phyloP scores from a whole-genome alignment of 2,329 filamentous ascomycete genomes.

The Didymella lethalis region DNA sequence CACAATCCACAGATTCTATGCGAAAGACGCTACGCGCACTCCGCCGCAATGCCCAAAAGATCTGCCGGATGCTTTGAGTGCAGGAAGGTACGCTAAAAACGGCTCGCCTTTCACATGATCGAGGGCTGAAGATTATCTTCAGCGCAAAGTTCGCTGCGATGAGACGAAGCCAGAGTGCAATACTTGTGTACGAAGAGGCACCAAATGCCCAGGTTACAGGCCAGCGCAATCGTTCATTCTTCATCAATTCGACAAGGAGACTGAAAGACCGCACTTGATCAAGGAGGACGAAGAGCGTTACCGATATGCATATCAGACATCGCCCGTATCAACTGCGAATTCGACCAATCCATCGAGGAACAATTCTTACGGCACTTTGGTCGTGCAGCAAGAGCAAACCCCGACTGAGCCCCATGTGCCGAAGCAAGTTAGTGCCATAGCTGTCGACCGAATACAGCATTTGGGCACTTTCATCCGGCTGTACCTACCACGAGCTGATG shows the following conservation, averaged over 20 bases:
- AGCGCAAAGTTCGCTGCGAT: constrained; percentile 49
- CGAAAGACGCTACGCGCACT: constrained; percentile 15
- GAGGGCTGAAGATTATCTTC: constrained; percentile 13
- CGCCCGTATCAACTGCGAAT: constrained; percentile 7
- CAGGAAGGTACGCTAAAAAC: constrained; percentile 38
- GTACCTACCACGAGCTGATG: constrained; percentile 42
- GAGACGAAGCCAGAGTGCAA: constrained; percentile 48
- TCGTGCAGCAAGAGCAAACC: constrained; percentile 23
- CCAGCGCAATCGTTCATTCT: constrained; percentile 48
- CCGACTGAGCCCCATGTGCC: constrained; percentile 34
- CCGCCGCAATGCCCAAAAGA: constrained; percentile 46
- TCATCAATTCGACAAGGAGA: constrained; percentile 43
- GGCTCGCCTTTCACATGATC: constrained; percentile 14
- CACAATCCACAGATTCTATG: constrained; percentile 4
- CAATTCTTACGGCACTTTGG: constrained; percentile 20
- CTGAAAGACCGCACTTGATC: constrained; percentile 42
- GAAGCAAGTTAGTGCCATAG: constrained; percentile 44
- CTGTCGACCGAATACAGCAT: constrained; percentile 48
- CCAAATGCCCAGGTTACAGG: constrained; percentile 48
- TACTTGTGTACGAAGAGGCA: constrained; percentile 45
- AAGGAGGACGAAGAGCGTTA: constrained; percentile 48
- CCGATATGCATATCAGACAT: constrained; percentile 39
- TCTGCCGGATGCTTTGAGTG: constrained; percentile 49
- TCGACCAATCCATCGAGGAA: constrained; percentile 14
- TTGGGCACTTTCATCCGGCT: constrained; percentile 44